Evolutionary conservation across 352 stramenopile species (phyloP).

Genomic region (Blastocystis sp.): DNA sequence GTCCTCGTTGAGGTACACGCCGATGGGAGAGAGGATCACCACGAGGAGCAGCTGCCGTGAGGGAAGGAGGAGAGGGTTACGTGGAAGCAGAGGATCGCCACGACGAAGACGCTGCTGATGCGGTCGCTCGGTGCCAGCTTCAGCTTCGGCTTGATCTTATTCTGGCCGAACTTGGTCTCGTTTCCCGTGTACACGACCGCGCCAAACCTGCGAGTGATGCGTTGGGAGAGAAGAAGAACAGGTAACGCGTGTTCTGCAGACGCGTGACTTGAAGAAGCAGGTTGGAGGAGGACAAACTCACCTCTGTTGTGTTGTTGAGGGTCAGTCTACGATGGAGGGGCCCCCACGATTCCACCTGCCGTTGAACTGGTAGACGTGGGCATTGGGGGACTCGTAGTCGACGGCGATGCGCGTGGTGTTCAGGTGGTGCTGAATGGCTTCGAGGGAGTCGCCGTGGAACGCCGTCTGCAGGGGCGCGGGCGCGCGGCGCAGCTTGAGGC

Average conservation of each 20-base stretch:
- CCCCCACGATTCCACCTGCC: conserved; percentile 70
- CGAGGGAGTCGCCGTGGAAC: conserved; percentile 70
- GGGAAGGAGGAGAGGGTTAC: conserved; percentile 76
- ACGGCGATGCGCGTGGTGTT: not conserved
- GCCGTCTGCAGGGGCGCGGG: conserved; percentile 76
- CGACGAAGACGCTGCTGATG: conserved; percentile 79
- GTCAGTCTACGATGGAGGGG: not conserved
- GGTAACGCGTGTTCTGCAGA: conserved; percentile 82
- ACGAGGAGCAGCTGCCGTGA: conserved; percentile 57
- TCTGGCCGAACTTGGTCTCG: conserved; percentile 87
- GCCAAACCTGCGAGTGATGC: conserved; percentile 69
- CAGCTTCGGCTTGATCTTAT: conserved; percentile 76
- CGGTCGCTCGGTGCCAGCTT: conserved; percentile 79
- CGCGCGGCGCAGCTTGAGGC: conserved; percentile 82
- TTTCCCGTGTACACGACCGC: conserved; percentile 83
- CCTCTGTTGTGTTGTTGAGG: not conserved
- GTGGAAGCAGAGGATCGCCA: conserved; percentile 78
- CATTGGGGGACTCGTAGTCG: conserved; percentile 74
- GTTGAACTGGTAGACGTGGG: conserved; percentile 83
- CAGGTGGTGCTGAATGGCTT: conserved; percentile 69
- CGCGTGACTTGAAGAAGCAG: conserved; percentile 84
- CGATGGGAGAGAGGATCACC: conserved; percentile 77
- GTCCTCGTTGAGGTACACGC: conserved; percentile 78
- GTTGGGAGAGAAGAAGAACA: conserved; percentile 72
- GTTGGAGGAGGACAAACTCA: conserved; percentile 52